phyloP scores from a whole-genome alignment of 768 basidiomycete species.

The Erythrobasidium yunnanense region DNA sequence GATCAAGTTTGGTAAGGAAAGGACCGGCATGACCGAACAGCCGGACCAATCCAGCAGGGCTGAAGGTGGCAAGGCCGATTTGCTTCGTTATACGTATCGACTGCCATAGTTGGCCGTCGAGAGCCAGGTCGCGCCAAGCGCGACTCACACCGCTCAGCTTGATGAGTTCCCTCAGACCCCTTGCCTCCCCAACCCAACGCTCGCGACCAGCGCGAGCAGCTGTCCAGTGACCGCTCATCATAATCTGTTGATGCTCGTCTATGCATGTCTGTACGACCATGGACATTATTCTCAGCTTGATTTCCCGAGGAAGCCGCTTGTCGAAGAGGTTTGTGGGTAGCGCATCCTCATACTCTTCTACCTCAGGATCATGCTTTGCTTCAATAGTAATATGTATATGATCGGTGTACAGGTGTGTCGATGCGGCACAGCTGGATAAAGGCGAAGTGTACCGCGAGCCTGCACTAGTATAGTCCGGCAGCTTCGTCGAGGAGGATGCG shows the following conservation, averaged over 20 bases:
- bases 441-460: background rate
- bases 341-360: slow-evolving; percentile 6
- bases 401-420: background rate
- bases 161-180: slow-evolving; percentile 13
- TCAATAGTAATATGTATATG: background rate
- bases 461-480: background rate
- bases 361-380: background rate
- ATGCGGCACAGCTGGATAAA: background rate
- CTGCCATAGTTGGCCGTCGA: slow-evolving; percentile 24
- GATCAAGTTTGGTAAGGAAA: slow-evolving; percentile 12
- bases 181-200: background rate
- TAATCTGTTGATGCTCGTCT: background rate
- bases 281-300: background rate
- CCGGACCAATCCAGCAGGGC: background rate
- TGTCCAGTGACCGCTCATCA: background rate
- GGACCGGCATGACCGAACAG: slow-evolving; percentile 1
- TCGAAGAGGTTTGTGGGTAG: slow-evolving; percentile 14
- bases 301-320: background rate
- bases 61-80: background rate
- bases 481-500: background rate
- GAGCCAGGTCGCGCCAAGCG: slow-evolving; percentile 15
- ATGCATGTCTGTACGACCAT: background rate
- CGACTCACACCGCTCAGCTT: slow-evolving; percentile 16
- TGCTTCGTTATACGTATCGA: background rate
- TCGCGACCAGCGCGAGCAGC: background rate